Conservation (phyloP, 371 early-diverging fungal genomes). For the Rhizopus microsporus region DNA sequence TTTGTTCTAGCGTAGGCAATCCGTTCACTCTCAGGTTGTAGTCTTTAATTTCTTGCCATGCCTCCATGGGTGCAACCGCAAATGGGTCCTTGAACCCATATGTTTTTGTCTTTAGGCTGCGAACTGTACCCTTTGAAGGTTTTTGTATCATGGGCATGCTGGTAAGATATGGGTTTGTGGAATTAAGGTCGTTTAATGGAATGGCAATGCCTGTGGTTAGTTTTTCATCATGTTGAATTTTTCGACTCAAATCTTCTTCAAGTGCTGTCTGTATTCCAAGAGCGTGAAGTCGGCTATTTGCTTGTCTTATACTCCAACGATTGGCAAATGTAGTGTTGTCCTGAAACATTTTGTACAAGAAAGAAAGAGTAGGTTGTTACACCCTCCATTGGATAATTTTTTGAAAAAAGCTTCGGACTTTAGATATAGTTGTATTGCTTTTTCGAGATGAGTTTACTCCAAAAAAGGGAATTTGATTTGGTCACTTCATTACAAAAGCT, state of each 20-base stretch:
- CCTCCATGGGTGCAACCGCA: constrained; percentile 48
- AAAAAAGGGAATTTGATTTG: no score
- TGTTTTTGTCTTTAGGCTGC: constrained; percentile 34
- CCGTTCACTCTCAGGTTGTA: constrained; percentile 52
- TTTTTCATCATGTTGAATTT: constrained; percentile 34
- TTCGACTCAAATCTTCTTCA: constrained; percentile 41
- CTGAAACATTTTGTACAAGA: neutral
- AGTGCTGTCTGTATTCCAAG: constrained; percentile 35
- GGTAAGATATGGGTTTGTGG: constrained; percentile 38
- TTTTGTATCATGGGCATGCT: constrained; percentile 18
- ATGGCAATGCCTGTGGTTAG: constrained; percentile 24
- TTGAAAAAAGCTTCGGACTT: no score
- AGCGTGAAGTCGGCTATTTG: constrained; percentile 43
- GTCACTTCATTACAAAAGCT: no score
- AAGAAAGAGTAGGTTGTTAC: neutral
- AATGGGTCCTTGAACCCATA: constrained; percentile 47
- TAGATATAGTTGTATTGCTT: no score
- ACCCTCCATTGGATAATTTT: no score
- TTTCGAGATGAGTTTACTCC: no score
- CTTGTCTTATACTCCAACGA: constrained; percentile 51
- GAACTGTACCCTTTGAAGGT: constrained; percentile 14
- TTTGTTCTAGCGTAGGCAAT: constrained; percentile 52
- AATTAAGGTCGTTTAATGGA: constrained; percentile 30
- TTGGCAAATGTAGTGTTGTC: neutral
- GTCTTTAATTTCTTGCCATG: constrained; percentile 55